Base-by-base conservation (phyloP, 2,329 filamentous ascomycete genomes). In the Exophiala oligosperma region DNA sequence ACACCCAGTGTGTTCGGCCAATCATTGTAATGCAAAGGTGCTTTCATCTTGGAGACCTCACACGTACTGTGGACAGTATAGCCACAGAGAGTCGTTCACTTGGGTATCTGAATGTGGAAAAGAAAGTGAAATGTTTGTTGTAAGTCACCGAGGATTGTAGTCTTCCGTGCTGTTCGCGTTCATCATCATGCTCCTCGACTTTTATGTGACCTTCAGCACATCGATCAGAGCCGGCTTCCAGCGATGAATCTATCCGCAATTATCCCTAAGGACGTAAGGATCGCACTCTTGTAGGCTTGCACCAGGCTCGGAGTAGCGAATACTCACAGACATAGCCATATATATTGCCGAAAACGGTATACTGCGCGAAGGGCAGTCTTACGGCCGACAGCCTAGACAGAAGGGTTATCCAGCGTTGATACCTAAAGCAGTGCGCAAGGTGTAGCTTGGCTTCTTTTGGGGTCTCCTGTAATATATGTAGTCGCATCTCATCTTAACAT, bases 1-100 rank as follows among this genome's bases (percentile, higher is more conserved):
- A 81, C 79, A 9, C 80, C 80, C 56, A 76, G 71, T 17, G 77
- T 73, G 60, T 82, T 82, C 2, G 80, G 80, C 80, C 80, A 83
- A 57, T 80, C 73, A 28, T 78, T 73, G 65, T 70, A 76, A 49
- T 66, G 61, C 53, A 59, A 41, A 17, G 17, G 9, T 4, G 40
- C 8, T 44, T 57, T 38, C 44, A 24, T 23, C 17, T 29, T 12
- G 38, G 38, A 35, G 32, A 11, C 2, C 7, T 35, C 9, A 11
- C 26, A 28, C 26, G 9, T 35, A 35, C 9, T 11, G 6, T 35
- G 32, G 11, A 9, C 8, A 11, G n/a, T 6, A 38, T 12, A 12
- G 26, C 23, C 24, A 38, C 21, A n/a, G 35, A 52, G 9, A 14
- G 17, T 11, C 9, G 17, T 43, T 43, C 9, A 5, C 6, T 11